These are phyloP conservation scores for Lepiota brunneoincarnata DNA, from an alignment of 768 basidiomycete genomes.

Conservation along the genomic window DNA sequence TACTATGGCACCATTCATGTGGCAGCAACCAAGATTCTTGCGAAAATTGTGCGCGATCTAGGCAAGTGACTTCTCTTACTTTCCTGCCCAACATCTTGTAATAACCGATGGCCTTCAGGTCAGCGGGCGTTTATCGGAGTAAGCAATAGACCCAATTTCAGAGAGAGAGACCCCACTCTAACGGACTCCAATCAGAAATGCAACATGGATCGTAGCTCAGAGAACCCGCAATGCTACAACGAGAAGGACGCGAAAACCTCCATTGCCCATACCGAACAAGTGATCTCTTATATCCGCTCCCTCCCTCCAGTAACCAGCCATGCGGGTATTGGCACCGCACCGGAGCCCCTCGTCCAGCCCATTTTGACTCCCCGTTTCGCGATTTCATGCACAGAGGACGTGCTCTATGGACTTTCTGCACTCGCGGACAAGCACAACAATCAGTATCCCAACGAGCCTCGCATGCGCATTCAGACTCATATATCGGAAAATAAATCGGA, in stretches of 20 bases:
- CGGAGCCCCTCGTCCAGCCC: constrained; percentile 74
- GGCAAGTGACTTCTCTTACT: constrained; percentile 43
- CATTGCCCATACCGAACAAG: constrained; percentile 53
- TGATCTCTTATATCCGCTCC: constrained; percentile 69
- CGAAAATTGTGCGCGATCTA: constrained; percentile 57
- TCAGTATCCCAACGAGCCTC: constrained; percentile 38
- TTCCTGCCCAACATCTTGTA: background rate
- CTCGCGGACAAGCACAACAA: constrained; percentile 38
- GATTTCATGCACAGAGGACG: constrained; percentile 76
- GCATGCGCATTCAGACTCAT: constrained; percentile 87
- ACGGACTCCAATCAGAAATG: constrained; percentile 57
- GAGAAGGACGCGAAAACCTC: constrained; percentile 63
- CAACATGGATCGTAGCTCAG: constrained; percentile 78
- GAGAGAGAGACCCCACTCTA: background rate
- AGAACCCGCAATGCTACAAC: constrained; percentile 57
- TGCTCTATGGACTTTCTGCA: constrained; percentile 59
- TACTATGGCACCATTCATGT: constrained; percentile 86
- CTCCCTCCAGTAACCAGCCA: constrained; percentile 35
- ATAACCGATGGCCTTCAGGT: constrained; percentile 34
- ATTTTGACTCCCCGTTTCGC: constrained; percentile 97
- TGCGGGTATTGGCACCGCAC: constrained; percentile 20
- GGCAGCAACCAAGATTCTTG: constrained; percentile 78
- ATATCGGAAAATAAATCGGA: constrained; percentile 83
- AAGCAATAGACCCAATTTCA: constrained; percentile 25
- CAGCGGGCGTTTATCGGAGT: constrained; percentile 88